Base-by-base conservation (phyloP, 116 monocot genomes). In the Dioscorea cayenensis region DNA sequence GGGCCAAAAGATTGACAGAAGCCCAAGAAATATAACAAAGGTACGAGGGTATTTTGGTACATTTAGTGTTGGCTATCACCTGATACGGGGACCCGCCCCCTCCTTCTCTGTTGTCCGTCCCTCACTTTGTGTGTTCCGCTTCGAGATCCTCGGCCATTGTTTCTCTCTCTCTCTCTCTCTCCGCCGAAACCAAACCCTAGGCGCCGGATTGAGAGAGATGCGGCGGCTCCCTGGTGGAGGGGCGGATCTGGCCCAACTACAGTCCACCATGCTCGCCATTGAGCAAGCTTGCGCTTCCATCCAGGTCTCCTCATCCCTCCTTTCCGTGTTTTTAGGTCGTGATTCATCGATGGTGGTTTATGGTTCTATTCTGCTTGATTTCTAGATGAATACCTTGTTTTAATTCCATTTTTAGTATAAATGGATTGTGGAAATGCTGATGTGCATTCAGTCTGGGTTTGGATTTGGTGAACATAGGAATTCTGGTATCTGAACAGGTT, bases 221-320 rank as follows among this genome's bases (percentile, higher is more conserved):
- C 69, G 79, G 49, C 73, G 68, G 14, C 80, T 84, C 48, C 83
- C 87, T 1, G 89, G 86, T 11, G 87, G 50, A 3, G 65, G 64
- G 28, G 63, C 68, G 35, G 86, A 87, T 86, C 50, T 74, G n/a
- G 52, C 76, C 10, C 81, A 80, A 70, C 85, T 94, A 11, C 81
- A 83, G 58, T 59, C 84, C 65, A 90, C 90, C 67, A 87, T 90
- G 94, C 64, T 58, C 22, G 81, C 83, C 14, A 75, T 94, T 71
- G 94, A 94, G 78, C 85, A 75, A 11, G 94, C 94, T 36, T 94
- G 94, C 83, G 81, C 81, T 20, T 79, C 75, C 23, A 94, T 87
- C 67, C 82, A 82, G 93, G 89, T 89, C 48, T 35, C 59, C 49
- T 18, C 49, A 21, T 28, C 28, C 1, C 10, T 0, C 19, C 25